Evolutionary conservation across 495 filamentous ascomycete genomes (phyloP), one percentile per base, ranked within the genome.

Genomic region (Terfezia boudieri): DNA sequence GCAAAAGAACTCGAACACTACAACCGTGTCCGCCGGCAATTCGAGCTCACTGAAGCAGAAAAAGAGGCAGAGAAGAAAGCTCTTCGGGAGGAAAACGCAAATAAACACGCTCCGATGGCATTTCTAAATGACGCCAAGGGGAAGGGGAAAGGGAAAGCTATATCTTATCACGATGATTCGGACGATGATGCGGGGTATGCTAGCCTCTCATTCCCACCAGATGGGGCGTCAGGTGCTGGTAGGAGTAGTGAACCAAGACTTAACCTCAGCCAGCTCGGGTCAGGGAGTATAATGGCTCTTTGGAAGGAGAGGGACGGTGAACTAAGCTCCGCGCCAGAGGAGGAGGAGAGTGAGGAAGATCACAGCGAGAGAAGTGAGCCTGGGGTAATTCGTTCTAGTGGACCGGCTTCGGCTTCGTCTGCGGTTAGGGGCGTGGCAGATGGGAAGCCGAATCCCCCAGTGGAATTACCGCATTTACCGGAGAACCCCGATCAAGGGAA

Each of bases 1-100:
- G 81, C 81, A 36, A 86, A 92, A 59, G 90, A 98, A 69, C 71
- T 98, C 2, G 78, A 81, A 56, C 92, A 98, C 64, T 98, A 96
- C 59, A 80, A 92, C 61, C 73, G 73, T 0, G 92, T 98, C 12
- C 73, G 90, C 16, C 77, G 74, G 36, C 73, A 75, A 20, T 98
- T 98, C 62, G 89, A 98, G 68, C 71, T 71, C 55, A 59, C 58
- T 22, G 56, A 68, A 20, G 60, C 67, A 52, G 54, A 68, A 59
- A 9, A 65, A 64, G 14, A 66, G 66, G 58, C 69, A 66, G 26
- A 70, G 68, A 57, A 70, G 58, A 41, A 69, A 69, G 35, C 65
- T 64, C 2, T 66, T 70, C 59, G 67, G 67, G 38, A 68, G 66
- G 8, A 48, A 43, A 65, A 60, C 37, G 59, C 58, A 51, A 64